Percentiles rank a stretch among this genome's conserved stretches.
Evolutionary conservation across 1,284 basidiomycete genomes (phyloP).

Genomic region (Irpex rosettiformis): DNA sequence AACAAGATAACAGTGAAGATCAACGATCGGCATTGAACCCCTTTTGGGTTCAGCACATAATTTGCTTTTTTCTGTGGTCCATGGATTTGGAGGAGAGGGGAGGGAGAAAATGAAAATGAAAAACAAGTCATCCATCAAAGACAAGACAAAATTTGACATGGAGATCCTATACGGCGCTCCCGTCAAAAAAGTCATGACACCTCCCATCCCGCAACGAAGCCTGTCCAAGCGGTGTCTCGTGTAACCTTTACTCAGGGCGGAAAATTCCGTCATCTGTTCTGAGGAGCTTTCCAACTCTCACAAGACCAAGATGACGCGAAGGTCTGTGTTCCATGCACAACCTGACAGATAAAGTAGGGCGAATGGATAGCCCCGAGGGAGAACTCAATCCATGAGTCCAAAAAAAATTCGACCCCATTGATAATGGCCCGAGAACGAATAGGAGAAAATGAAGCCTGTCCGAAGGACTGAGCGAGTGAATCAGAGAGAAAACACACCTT

Average conservation of each 20-base stretch:
- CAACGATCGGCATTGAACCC: neutral
- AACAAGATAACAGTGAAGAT: conserved; percentile 10
- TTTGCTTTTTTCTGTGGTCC: neutral
- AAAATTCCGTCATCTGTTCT: neutral
- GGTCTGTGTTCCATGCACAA: neutral
- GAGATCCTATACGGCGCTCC: neutral
- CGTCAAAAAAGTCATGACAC: neutral
- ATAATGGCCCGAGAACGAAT: neutral
- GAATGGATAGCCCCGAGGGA: neutral
- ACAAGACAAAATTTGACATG: neutral
- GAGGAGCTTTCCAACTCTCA: neutral
- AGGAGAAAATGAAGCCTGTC: neutral
- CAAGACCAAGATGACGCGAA: neutral
- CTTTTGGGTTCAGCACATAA: neutral
- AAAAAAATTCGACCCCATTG: neutral
- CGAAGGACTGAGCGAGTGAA: conserved; percentile 10
- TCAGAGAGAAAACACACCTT: conserved; percentile 42
- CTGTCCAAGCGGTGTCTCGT: neutral
- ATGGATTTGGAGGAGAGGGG: too few relatives aligned
- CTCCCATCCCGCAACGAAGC: neutral
- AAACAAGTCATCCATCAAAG: too few relatives aligned
- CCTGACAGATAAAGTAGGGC: neutral
- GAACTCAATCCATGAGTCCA: neutral
- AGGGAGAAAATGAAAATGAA: too few relatives aligned
- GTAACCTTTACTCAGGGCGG: neutral